Percentiles rank a stretch among this genome's conserved stretches.
Evolutionary conservation across 495 filamentous ascomycete genomes (phyloP).

Genomic region (Mytilinidion resinicola): DNA sequence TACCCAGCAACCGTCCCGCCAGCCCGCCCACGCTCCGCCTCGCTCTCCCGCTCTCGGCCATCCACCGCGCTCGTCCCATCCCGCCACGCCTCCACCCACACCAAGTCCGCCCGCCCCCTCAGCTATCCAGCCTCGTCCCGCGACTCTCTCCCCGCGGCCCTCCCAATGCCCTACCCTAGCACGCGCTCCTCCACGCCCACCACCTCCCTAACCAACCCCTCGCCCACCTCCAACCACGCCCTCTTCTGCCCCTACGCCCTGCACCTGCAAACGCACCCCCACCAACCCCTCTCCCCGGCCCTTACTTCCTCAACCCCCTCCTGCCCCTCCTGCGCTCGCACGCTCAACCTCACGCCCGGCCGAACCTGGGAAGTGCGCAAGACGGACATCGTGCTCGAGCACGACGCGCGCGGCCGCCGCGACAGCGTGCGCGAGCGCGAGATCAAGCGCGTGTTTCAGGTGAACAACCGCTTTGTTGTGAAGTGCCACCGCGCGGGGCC

Average conservation of each 20-base stretch:
- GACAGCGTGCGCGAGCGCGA: slow-evolving; percentile 1
- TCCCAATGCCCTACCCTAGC: slow-evolving; percentile 10
- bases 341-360: slow-evolving; percentile 17
- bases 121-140: slow-evolving; percentile 1
- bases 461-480: slow-evolving; percentile 24
- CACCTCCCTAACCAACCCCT: slow-evolving; percentile 5
- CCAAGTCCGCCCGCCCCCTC: not conserved
- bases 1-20: not conserved
- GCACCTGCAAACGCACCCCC: slow-evolving; percentile 29
- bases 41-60: not conserved
- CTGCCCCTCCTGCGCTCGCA: slow-evolving; percentile 19
- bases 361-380: slow-evolving; percentile 26
- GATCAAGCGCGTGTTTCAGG: slow-evolving; percentile 10
- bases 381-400: not conserved
- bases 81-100: not conserved
- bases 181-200: slow-evolving; percentile 19
- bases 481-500: slow-evolving; percentile 20
- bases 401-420: too few relatives aligned
- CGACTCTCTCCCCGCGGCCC: slow-evolving; percentile 1
- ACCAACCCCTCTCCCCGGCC: slow-evolving; percentile 21
- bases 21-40: not conserved
- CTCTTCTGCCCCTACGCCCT: slow-evolving; percentile 35
- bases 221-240: slow-evolving; percentile 20
- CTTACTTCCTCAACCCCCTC: slow-evolving; percentile 12
- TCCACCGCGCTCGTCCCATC: slow-evolving; percentile 14